phyloP scores from a whole-genome alignment of 2,329 filamentous ascomycete genomes.

The Scedosporium aurantiacum region DNA sequence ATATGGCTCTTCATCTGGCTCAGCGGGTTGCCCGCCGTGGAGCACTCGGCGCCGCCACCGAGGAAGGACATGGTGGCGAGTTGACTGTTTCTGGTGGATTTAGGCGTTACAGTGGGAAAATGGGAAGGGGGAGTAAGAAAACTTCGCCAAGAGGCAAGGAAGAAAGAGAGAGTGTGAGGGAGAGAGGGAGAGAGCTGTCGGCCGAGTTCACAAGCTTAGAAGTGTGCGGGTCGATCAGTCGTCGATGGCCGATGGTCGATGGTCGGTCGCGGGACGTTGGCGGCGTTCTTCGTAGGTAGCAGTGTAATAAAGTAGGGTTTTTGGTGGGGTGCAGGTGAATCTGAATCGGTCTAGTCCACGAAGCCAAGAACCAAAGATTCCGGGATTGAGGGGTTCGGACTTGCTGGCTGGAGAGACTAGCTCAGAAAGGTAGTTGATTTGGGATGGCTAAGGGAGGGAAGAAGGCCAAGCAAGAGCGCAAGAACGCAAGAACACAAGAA shows the following conservation, averaged over 20 bases:
- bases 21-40: slow-evolving; percentile 87
- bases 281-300: too few species aligned
- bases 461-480: too few species aligned
- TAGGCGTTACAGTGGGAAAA: background rate
- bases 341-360: background rate
- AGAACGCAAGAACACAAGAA: too few species aligned
- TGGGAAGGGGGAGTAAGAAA: background rate
- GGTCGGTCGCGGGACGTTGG: too few species aligned
- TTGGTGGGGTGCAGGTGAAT: background rate
- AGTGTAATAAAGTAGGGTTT: too few species aligned
- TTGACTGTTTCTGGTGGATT: background rate
- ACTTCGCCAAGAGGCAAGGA: background rate
- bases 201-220: too few species aligned
- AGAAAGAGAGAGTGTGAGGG: background rate
- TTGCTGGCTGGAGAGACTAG: background rate
- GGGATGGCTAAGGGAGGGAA: background rate
- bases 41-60: slow-evolving; percentile 90
- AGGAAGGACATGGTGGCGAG: slow-evolving; percentile 73
- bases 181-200: background rate
- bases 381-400: background rate
- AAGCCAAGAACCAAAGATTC: too few species aligned
- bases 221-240: too few species aligned
- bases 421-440: background rate
- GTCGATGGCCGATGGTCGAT: too few species aligned
- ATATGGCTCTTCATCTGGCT: slow-evolving; percentile 97